These are phyloP conservation scores for Cyberlindnera euphorbiiphila DNA, from an alignment of 805 yeast genomes.

Conservation along the genomic window DNA sequence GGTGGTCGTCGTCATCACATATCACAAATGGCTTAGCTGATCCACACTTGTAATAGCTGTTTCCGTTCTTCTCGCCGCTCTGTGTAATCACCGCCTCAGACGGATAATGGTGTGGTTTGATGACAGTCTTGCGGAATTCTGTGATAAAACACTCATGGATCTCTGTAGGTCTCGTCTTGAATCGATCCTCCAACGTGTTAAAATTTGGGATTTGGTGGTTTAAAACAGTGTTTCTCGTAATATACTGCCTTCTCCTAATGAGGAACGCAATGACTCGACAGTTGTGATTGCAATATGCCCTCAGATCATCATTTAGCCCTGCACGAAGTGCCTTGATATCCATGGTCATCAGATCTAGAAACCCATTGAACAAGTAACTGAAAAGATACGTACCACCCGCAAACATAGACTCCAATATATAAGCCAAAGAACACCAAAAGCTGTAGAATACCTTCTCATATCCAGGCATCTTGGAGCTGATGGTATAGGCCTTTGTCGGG, in stretches of 20 bases:
- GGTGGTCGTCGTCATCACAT: background rate
- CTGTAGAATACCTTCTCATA: slow-evolving; percentile 18
- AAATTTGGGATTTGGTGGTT: slow-evolving; percentile 24
- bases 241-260: slow-evolving; percentile 17
- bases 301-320: slow-evolving; percentile 10
- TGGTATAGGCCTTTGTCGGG: slow-evolving; percentile 19
- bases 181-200: slow-evolving; percentile 13
- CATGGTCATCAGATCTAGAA: slow-evolving; percentile 12
- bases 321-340: slow-evolving; percentile 8
- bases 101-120: slow-evolving; percentile 22
- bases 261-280: slow-evolving; percentile 23
- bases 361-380: slow-evolving; percentile 22
- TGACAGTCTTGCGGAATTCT: slow-evolving; percentile 13
- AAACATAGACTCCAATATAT: slow-evolving; percentile 18
- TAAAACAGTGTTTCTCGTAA: slow-evolving; percentile 18
- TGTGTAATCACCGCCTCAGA: slow-evolving; percentile 8
- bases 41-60: slow-evolving; percentile 10
- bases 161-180: slow-evolving; percentile 19
- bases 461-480: slow-evolving; percentile 11
- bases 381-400: slow-evolving; percentile 21
- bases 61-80: background rate
- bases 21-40: slow-evolving; percentile 2
- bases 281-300: slow-evolving; percentile 16
- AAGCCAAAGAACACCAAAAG: slow-evolving; percentile 17
- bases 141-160: slow-evolving; percentile 22